These are phyloP conservation scores for Globisporangium echinulatum DNA, from an alignment of 352 stramenopile species.

Conservation along the genomic window DNA sequence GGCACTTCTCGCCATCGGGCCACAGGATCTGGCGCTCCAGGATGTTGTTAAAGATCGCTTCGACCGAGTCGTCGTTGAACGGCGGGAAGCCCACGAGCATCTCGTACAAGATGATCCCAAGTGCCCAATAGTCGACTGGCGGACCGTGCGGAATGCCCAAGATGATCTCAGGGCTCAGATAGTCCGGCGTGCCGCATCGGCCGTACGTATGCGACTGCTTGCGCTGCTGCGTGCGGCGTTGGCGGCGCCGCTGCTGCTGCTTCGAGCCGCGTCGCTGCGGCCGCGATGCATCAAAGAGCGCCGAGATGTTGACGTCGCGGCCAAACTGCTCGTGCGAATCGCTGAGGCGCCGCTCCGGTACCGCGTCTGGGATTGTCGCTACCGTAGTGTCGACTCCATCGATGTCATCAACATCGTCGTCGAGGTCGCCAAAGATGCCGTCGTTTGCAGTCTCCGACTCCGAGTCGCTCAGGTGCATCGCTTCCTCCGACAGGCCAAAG, in stretches of 20 bases:
- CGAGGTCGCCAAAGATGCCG: slow-evolving; percentile 14
- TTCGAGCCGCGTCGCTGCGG: slow-evolving; percentile 9
- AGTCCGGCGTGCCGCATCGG: slow-evolving; percentile 82
- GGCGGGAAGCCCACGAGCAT: slow-evolving; percentile 86
- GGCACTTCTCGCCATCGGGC: slow-evolving; percentile 83
- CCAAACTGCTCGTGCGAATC: slow-evolving; percentile 16
- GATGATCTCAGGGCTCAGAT: slow-evolving; percentile 88
- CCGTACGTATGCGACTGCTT: slow-evolving; percentile 53
- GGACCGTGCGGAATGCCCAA: slow-evolving; percentile 57
- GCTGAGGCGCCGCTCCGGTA: neutral
- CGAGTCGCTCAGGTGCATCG: slow-evolving; percentile 41
- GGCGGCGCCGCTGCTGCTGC: slow-evolving; percentile 15
- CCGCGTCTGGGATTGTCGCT: neutral
- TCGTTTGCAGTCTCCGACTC: slow-evolving; percentile 20
- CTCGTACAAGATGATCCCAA: slow-evolving; percentile 89
- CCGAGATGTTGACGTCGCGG: slow-evolving; percentile 19
- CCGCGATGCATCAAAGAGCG: slow-evolving; percentile 13
- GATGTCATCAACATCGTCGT: slow-evolving; percentile 10
- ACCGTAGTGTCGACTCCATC: neutral
- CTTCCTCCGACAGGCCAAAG: slow-evolving; percentile 83
- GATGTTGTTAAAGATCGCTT: slow-evolving; percentile 86
- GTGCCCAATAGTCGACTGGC: slow-evolving; percentile 84
- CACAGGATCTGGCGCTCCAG: slow-evolving; percentile 78
- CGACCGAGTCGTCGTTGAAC: slow-evolving; percentile 87
- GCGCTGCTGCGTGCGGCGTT: slow-evolving; percentile 15